Percentiles rank a stretch among this genome's conserved stretches.
These are phyloP conservation scores for Ceratonia siliqua DNA, from an alignment of 306 rosid genomes.

Conservation along the genomic window DNA sequence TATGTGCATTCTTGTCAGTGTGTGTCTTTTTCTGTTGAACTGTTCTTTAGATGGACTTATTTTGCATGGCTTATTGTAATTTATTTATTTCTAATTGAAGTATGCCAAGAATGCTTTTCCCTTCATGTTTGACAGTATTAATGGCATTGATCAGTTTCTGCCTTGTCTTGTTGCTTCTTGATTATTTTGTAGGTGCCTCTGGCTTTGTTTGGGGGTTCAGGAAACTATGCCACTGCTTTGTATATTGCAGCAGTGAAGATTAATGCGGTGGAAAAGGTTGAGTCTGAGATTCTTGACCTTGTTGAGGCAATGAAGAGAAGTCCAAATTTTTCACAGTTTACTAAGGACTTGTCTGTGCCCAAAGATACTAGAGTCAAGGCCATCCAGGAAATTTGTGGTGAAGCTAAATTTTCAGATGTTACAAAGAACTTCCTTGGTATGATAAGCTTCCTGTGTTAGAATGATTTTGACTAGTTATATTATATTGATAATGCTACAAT, in stretches of 20 bases:
- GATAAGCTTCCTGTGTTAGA: conserved; percentile 17
- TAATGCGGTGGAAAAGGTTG: conserved; percentile 74
- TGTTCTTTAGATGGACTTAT: neutral
- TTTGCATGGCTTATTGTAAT: neutral
- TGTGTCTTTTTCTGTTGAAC: neutral
- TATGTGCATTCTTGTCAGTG: neutral
- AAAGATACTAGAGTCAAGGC: conserved; percentile 58
- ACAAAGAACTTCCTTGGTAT: conserved; percentile 82
- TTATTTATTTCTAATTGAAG: neutral
- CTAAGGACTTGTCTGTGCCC: conserved; percentile 65
- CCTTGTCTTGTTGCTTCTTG: conserved; percentile 16
- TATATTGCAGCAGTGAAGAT: conserved; percentile 75
- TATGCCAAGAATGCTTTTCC: neutral
- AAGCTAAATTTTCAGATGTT: conserved; percentile 72
- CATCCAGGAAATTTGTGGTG: conserved; percentile 49
- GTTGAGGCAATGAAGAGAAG: conserved; percentile 61
- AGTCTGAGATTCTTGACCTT: conserved; percentile 63
- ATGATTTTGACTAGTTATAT: conserved; percentile 6
- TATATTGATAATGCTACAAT: neutral
- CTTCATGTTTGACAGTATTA: conserved; percentile 1
- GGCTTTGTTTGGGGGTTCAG: conserved; percentile 86
- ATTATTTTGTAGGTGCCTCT: conserved; percentile 64
- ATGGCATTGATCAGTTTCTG: conserved; percentile 5
- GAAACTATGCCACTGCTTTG: conserved; percentile 93
- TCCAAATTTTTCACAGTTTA: conserved; percentile 52